Evolutionary conservation across 2,329 filamentous ascomycete genomes (phyloP).

Genomic region (Fusarium caatingaense): DNA sequence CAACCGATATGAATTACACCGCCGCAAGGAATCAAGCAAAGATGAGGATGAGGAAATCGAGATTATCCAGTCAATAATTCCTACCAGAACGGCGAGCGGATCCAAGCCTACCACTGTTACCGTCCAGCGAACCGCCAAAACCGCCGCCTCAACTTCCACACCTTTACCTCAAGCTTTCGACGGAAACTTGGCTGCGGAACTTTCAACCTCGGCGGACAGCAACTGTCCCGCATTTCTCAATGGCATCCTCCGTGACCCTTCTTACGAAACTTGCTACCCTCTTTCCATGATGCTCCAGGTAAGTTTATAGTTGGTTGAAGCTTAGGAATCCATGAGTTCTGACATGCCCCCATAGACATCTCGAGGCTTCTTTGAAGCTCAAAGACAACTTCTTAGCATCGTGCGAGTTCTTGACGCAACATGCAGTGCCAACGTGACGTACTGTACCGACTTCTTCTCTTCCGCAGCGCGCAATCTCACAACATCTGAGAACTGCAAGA

Average conservation of each 20-base stretch:
- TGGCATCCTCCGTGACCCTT: constrained; percentile 71
- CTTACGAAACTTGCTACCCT: constrained; percentile 81
- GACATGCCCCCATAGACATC: constrained; percentile 71
- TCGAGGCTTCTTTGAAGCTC: constrained; percentile 82
- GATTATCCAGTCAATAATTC: constrained; percentile 27
- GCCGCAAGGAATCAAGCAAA: constrained; percentile 29
- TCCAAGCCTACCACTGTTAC: constrained; percentile 42
- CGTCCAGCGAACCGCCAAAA: constrained; percentile 37
- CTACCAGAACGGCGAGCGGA: constrained; percentile 32
- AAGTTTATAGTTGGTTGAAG: constrained; percentile 47
- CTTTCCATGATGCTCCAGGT: constrained; percentile 87
- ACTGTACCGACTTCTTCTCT: constrained; percentile 74
- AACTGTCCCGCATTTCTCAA: constrained; percentile 76
- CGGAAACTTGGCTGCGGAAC: constrained; percentile 70
- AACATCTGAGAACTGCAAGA: constrained; percentile 71
- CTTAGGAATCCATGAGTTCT: neutral
- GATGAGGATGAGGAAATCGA: constrained; percentile 31
- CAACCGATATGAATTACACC: constrained; percentile 23
- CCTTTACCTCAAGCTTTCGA: constrained; percentile 72
- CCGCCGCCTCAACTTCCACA: constrained; percentile 53
- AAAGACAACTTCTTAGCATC: constrained; percentile 76
- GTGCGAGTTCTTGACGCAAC: constrained; percentile 82
- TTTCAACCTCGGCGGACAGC: constrained; percentile 62
- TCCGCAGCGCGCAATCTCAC: constrained; percentile 74
- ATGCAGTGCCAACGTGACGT: constrained; percentile 74